These are phyloP conservation scores for Strobilomyces echinocephalus DNA, from an alignment of 768 basidiomycete genomes.

Conservation along the genomic window DNA sequence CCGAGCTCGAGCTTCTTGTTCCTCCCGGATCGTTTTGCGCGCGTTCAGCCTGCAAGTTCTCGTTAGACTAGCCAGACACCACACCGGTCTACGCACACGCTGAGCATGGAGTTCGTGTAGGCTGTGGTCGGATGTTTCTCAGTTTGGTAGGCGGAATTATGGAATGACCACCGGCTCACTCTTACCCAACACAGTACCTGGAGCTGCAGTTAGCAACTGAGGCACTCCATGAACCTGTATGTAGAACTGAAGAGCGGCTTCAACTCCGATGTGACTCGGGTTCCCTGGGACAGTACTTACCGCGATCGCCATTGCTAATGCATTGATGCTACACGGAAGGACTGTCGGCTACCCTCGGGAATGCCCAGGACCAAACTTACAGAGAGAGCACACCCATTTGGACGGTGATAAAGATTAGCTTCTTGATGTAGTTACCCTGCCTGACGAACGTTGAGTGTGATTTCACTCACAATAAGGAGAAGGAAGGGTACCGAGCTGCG, in stretches of 20 bases:
- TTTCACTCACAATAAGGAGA: background rate
- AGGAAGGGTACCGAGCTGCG: background rate
- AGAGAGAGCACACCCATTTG: background rate
- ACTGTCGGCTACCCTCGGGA: background rate
- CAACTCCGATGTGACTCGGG: background rate
- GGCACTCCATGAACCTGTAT: conserved; percentile 1
- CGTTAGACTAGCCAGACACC: background rate
- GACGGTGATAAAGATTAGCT: background rate
- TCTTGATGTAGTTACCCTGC: conserved; percentile 9
- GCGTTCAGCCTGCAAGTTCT: conserved; percentile 10
- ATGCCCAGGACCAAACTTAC: background rate
- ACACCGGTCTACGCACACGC: conserved; percentile 15
- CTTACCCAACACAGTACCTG: conserved; percentile 15
- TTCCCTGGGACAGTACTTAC: conserved; percentile 5
- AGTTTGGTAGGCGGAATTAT: background rate
- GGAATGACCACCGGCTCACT: conserved; percentile 4
- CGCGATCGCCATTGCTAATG: conserved; percentile 7
- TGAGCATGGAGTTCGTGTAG: conserved; percentile 23
- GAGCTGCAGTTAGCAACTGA: conserved; percentile 5
- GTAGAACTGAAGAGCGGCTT: conserved; percentile 11
- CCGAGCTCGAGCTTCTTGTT: background rate
- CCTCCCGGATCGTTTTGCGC: conserved; percentile 17
- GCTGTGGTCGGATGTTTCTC: conserved; percentile 1
- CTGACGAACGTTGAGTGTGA: background rate
- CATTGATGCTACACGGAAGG: conserved; percentile 9